These are phyloP conservation scores for Trichoderma citrinoviride DNA, from an alignment of 2,329 filamentous ascomycete genomes.

Conservation along the genomic window DNA sequence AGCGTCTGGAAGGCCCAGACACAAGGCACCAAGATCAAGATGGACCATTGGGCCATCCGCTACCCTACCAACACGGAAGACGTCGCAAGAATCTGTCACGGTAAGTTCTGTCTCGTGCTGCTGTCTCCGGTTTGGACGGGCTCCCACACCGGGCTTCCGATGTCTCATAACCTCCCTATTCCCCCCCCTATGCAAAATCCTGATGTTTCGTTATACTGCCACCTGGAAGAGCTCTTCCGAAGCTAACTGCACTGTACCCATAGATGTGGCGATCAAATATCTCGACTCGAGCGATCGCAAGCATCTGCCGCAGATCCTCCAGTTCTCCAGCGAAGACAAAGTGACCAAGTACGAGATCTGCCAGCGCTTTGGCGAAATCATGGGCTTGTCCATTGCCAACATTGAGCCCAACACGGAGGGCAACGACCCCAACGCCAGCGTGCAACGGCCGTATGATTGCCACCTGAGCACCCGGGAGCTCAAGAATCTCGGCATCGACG, in stretches of 20 bases:
- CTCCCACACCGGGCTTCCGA: conserved; percentile 9
- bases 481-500: conserved; percentile 69
- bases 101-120: conserved; percentile 41
- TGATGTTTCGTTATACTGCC: not conserved
- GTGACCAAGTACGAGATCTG: conserved; percentile 92
- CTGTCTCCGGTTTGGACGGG: not conserved
- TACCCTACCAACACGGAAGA: conserved; percentile 91
- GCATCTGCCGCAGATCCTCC: conserved; percentile 66
- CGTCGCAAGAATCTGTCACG: conserved; percentile 72
- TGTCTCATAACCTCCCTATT: not conserved
- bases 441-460: conserved; percentile 82
- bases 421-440: conserved; percentile 67
- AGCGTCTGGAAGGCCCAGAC: conserved; percentile 71
- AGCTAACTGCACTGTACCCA: not conserved
- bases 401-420: conserved; percentile 70
- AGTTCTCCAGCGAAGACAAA: conserved; percentile 82
- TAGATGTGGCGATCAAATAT: conserved; percentile 71
- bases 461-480: conserved; percentile 77
- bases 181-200: not conserved
- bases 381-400: conserved; percentile 67
- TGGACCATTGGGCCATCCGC: conserved; percentile 82
- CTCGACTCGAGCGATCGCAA: conserved; percentile 48
- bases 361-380: conserved; percentile 71
- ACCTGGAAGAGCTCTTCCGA: not conserved
- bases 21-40: conserved; percentile 59